Base-by-base conservation (phyloP, 208 protist species). In the Crithidia fasciculata region DNA sequence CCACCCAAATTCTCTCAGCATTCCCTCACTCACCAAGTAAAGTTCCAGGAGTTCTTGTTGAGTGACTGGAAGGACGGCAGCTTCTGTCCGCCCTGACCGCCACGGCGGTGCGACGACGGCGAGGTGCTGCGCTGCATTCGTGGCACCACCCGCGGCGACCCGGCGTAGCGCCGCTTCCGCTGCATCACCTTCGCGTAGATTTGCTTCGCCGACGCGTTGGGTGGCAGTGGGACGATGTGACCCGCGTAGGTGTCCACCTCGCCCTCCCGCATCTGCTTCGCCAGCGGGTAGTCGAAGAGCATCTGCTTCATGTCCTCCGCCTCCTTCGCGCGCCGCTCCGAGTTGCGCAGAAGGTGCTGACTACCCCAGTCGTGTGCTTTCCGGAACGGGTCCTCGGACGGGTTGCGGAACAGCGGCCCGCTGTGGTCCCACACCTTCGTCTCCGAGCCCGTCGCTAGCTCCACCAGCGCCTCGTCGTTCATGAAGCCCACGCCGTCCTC, bases 21-120 rank as follows among this genome's bases (percentile, higher is more conserved):
- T 0, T 13, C 12, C 0, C 45, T 49, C 2, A 0, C 45, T 45
- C 70, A 96, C 91, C 91, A 96, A 4, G 83, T 89, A n/a, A 96
- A 90, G 70, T 96, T 96, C 91, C 91, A 96, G 37, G 89, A 80
- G 64, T 92, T 85, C 68, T 84, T 89, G 74, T 86, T 87, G 56
- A 94, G 84, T 0, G 85, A 86, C 52, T 81, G 74, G 70, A 94
- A 96, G 16, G 76, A 72, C 16, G 85, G 83, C 18, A 83, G 80
- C 44, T 65, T 13, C 19, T 54, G 57, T 8, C 66, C 54, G 16
- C 69, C 47, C 4, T 9, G 36, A 65, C 54, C 36, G 72, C 56
- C 12, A 62, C 70, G 9, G 28, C 53, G 62, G 15, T 39, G 52
- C 62, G 67, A 56, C 40, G 53, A 8, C 3, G 64, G 65, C 36